Evolutionary conservation across 2,329 filamentous ascomycete species (phyloP).

Genomic region (Periconia sp.): DNA sequence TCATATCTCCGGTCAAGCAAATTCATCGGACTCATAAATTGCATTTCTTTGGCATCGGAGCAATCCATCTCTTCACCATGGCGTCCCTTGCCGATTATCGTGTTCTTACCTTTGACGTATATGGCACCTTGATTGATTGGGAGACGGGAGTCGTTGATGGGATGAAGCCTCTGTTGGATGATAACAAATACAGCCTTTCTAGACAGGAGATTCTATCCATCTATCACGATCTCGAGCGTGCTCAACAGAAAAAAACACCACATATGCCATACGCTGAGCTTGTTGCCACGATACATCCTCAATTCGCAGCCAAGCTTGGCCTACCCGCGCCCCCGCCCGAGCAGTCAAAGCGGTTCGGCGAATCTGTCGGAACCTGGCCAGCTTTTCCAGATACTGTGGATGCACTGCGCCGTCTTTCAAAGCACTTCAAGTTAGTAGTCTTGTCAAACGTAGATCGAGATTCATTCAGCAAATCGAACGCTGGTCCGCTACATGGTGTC

Average conservation of each 20-base stretch:
- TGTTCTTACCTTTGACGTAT: conserved; percentile 76
- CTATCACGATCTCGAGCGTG: conserved; percentile 55
- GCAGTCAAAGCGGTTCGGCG: conserved; percentile 57
- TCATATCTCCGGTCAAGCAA: too few species aligned
- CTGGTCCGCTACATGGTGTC: conserved; percentile 59
- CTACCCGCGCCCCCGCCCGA: conserved; percentile 48
- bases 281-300: conserved; percentile 58
- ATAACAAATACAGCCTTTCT: conserved; percentile 28
- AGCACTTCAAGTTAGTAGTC: conserved; percentile 64
- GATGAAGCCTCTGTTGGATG: conserved; percentile 58
- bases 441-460: conserved; percentile 65
- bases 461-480: conserved; percentile 58
- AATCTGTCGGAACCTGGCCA: conserved; percentile 60
- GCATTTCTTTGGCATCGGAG: too few species aligned
- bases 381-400: conserved; percentile 64
- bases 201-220: conserved; percentile 40
- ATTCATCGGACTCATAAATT: too few species aligned
- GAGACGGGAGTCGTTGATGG: conserved; percentile 67
- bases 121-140: conserved; percentile 82
- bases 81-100: conserved; percentile 50
- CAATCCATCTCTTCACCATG: too few species aligned
- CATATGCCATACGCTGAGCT: conserved; percentile 65
- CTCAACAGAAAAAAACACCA: conserved; percentile 62
- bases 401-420: conserved; percentile 57
- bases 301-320: conserved; percentile 54